Conservation (phyloP, 164 flowering plant species). For the Macadamia integrifolia region DNA sequence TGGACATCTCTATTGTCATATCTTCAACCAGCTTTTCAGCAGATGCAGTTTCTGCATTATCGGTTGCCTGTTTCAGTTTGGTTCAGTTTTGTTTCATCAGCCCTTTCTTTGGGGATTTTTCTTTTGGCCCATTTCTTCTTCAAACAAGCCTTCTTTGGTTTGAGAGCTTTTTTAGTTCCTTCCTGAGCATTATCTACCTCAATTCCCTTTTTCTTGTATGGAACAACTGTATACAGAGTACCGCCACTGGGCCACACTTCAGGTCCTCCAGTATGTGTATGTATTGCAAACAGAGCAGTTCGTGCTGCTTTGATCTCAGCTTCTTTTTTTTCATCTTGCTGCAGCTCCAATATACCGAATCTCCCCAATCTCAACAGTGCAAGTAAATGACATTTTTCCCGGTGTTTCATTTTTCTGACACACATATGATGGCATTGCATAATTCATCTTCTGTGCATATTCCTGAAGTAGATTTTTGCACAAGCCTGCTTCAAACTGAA, state of each 20-base stretch:
- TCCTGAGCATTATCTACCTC: constrained; percentile 21
- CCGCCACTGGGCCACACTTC: constrained; percentile 17
- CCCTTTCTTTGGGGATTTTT: constrained; percentile 19
- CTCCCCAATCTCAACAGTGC: constrained; percentile 83
- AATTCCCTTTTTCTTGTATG: constrained; percentile 45
- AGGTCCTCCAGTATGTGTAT: constrained; percentile 23
- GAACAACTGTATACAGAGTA: constrained; percentile 58
- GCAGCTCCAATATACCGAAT: constrained; percentile 74
- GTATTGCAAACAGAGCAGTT: constrained; percentile 81
- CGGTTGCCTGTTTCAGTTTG: constrained; percentile 10
- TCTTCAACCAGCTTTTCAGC: constrained; percentile 1
- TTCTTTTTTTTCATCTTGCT: constrained; percentile 86
- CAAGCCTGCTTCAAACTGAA: constrained; percentile 85
- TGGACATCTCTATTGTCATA: not conserved
- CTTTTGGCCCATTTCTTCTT: constrained; percentile 27
- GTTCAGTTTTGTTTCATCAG: constrained; percentile 1
- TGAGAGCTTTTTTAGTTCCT: constrained; percentile 33
- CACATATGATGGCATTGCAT: constrained; percentile 74
- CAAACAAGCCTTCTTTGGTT: constrained; percentile 47
- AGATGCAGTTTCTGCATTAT: constrained; percentile 1
- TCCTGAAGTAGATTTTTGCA: constrained; percentile 96
- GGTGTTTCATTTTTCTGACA: constrained; percentile 41
- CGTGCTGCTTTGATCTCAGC: constrained; percentile 98
- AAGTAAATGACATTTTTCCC: constrained; percentile 35
- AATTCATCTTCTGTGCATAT: constrained; percentile 91